These are phyloP conservation scores for Xylariaceae sp. DNA, from an alignment of 2,329 filamentous ascomycete genomes.

Conservation along the genomic window DNA sequence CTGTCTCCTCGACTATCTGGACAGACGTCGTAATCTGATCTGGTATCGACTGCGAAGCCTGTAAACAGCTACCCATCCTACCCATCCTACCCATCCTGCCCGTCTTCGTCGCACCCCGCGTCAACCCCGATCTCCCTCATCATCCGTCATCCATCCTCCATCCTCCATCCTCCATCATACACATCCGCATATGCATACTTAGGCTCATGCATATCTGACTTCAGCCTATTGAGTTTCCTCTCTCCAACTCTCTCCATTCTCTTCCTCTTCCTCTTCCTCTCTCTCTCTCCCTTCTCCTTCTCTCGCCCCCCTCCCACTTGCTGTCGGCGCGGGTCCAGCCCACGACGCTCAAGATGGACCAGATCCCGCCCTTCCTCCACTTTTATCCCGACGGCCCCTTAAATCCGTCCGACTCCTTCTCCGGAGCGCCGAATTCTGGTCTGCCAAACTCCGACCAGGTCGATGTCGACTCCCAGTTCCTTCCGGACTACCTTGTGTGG, in stretches of 20 bases:
- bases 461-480: constrained; percentile 19
- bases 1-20: not conserved
- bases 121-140: no score
- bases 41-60: no score
- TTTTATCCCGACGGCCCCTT: not conserved
- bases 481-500: not conserved
- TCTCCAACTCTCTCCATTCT: not conserved
- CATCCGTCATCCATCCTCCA: no score
- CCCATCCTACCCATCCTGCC: no score
- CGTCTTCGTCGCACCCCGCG: no score
- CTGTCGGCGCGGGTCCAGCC: not conserved
- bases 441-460: constrained; percentile 7
- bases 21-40: not conserved
- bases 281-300: not conserved
- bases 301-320: not conserved
- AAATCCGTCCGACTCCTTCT: constrained; percentile 1
- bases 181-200: not conserved
- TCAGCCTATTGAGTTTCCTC: not conserved
- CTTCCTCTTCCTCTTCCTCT: not conserved
- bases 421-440: not conserved
- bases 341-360: constrained; percentile 9
- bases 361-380: not conserved
- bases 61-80: no score
- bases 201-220: not conserved
- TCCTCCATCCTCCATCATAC: not conserved